Percentiles rank a stretch among this genome's conserved stretches.
phyloP scores from a whole-genome alignment of 176 grass and related monocot species.

The Neostapfia colusana region DNA sequence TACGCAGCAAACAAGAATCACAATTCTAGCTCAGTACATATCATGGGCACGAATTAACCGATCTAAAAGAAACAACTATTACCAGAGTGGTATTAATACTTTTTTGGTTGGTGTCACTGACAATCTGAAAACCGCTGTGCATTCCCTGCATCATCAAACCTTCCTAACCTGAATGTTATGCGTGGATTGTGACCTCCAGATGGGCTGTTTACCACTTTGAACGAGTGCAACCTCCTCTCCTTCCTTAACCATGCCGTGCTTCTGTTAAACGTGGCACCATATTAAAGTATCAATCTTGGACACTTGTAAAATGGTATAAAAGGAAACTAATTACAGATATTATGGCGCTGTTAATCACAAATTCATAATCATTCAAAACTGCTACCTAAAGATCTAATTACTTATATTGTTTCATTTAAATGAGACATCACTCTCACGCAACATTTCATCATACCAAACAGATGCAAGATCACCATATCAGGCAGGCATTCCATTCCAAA shows the following conservation, averaged over 20 bases:
- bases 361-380: not conserved
- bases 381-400: not conserved
- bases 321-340: not conserved
- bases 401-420: not conserved
- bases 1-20: constrained; percentile 28
- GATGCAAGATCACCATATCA: not conserved
- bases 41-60: constrained; percentile 3
- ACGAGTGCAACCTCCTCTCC: constrained; percentile 89
- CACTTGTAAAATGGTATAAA: not conserved
- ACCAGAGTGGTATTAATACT: constrained; percentile 22
- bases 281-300: not conserved
- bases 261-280: constrained; percentile 53
- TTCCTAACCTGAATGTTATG: constrained; percentile 96
- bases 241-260: constrained; percentile 91
- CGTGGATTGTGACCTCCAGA: constrained; percentile 97
- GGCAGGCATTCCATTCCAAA: not conserved
- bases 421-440: constrained; percentile 1
- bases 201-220: constrained; percentile 85
- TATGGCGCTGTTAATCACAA: not conserved
- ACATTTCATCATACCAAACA: too few species aligned
- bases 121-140: not conserved
- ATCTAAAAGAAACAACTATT: constrained; percentile 5
- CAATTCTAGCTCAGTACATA: constrained; percentile 7
- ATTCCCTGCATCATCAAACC: constrained; percentile 46
- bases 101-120: not conserved